phyloP scores from a whole-genome alignment of 768 basidiomycete genomes.

The Auricularia sp. region DNA sequence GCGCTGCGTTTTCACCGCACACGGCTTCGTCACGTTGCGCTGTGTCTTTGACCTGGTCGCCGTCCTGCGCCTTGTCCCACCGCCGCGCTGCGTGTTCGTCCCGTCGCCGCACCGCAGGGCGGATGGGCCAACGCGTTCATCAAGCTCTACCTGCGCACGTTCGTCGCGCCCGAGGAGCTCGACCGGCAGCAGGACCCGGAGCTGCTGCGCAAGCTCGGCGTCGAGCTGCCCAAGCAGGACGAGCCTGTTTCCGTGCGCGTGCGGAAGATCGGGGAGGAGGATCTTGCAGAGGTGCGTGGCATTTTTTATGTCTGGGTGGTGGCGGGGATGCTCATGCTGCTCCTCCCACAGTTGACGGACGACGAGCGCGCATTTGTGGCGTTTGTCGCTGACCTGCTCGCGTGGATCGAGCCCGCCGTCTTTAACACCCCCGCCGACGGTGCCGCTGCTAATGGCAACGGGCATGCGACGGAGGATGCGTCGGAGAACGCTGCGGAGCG shows the following conservation, averaged over 20 bases:
- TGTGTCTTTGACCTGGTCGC: no score
- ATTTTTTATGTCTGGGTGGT: background rate
- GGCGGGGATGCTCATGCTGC: background rate
- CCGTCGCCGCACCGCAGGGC: conserved; percentile 28
- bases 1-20: no score
- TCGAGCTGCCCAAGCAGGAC: background rate
- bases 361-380: background rate
- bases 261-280: background rate
- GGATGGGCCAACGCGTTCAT: conserved; percentile 67
- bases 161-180: conserved; percentile 70
- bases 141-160: conserved; percentile 65
- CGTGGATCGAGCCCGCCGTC: background rate
- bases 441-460: background rate
- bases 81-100: background rate
- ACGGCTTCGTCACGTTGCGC: no score
- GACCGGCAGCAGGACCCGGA: conserved; percentile 23
- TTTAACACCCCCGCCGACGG: background rate
- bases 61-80: background rate
- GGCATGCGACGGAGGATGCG: background rate
- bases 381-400: background rate
- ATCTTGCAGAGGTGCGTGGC: background rate
- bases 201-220: background rate
- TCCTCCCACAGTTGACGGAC: background rate
- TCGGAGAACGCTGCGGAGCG: background rate
- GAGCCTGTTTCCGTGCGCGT: background rate